Evolutionary conservation across 305 asterid genomes (phyloP), one percentile per base, ranked within the genome.

Genomic region (Fraxinus albicans): DNA sequence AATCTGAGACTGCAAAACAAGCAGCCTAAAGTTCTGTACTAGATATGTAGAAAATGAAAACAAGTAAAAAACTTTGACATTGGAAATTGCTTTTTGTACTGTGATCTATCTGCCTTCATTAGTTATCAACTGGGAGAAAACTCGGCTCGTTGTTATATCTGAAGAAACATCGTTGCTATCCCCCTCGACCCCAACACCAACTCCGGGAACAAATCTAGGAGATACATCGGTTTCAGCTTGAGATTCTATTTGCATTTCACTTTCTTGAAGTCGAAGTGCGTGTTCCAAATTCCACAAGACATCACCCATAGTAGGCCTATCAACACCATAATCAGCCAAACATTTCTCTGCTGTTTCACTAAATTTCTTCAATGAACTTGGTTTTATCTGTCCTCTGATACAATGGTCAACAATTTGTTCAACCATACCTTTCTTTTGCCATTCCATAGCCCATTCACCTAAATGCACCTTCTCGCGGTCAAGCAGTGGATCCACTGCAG

Each of bases 231-330:
- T 83, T 25, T 33, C 86, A 19, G 80, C 86, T 6, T 78, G 73
- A 67, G 79, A 79, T 60, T 82, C 91, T 33, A 60, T 77, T 53
- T 73, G 77, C 67, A 82, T 74, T 78, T 69, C 92, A 31, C 87
- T 91, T 23, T 88, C 92, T 77, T 94, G 98, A 47, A 94, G 94
- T 90, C 91, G 97, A 87, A 91, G 86, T 0, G 87, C 94, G 3
- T 91, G 86, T 86, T 95, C 99, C 93, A 95, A 86, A 76, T 95
- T 94, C 99, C 99, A 95, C 87, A 95, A 44, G 44, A 95, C 98
- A 17, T 92, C 97, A 2, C 98, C 97, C 97, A 93, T 95, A 0
- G 88, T 87, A 5, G 99, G 99, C 89, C 98, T 91, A 81, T 94
- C 99, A 0, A 93, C 89, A 0, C 96, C 98, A 42, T 92, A 94